These are phyloP conservation scores for Vachellia pachyceras DNA, from an alignment of 306 rosid genomes.

Conservation along the genomic window DNA sequence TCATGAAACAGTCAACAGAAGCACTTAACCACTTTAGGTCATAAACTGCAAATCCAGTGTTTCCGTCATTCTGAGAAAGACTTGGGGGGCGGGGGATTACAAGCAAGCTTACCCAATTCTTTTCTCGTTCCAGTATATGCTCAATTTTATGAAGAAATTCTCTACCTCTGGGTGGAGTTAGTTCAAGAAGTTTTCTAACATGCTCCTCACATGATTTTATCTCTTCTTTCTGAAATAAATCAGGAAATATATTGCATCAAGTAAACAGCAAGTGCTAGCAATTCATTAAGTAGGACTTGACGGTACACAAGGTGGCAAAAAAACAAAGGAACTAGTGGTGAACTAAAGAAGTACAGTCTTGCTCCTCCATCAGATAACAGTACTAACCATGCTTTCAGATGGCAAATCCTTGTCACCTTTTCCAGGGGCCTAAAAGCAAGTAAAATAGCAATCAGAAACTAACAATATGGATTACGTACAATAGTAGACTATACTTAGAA, in stretches of 20 bases:
- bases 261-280: constrained; percentile 22
- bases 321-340: not conserved
- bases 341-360: constrained; percentile 14
- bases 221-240: constrained; percentile 80
- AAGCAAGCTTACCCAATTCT: constrained; percentile 82
- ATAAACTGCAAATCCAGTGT: constrained; percentile 10
- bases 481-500: too few relatives aligned
- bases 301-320: not conserved
- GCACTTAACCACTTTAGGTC: not conserved
- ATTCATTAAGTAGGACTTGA: not conserved
- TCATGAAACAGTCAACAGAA: constrained; percentile 13
- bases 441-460: constrained; percentile 40
- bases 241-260: constrained; percentile 31
- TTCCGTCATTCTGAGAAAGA: not conserved
- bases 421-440: constrained; percentile 81
- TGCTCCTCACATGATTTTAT: constrained; percentile 83
- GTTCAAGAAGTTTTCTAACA: constrained; percentile 79
- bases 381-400: constrained; percentile 92
- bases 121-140: constrained; percentile 91
- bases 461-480: not conserved
- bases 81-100: constrained; percentile 13
- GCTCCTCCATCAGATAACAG: constrained; percentile 23
- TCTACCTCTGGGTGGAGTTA: constrained; percentile 90
- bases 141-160: constrained; percentile 84
- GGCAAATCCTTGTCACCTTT: constrained; percentile 86